Conservation (phyloP, 495 filamentous ascomycete genomes). For the Filosporella fistucella region DNA sequence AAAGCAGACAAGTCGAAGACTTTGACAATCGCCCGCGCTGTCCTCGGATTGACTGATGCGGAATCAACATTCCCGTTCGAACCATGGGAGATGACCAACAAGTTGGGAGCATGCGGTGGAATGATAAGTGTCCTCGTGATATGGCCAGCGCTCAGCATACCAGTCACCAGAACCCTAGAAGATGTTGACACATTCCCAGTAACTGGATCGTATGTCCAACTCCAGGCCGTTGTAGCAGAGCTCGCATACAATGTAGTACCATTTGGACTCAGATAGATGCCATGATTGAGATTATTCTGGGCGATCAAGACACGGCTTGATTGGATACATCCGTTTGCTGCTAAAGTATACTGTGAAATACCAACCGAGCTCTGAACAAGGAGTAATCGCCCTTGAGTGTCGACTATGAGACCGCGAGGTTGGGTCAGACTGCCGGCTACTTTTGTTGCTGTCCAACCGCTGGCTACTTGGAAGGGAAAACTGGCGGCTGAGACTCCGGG, state of each 20-base stretch:
- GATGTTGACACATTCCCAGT: too few species aligned
- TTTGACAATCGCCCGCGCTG: conserved; percentile 58
- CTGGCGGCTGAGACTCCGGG: neutral
- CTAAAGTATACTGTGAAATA: conserved; percentile 39
- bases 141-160: conserved; percentile 57
- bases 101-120: conserved; percentile 33
- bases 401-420: conserved; percentile 58
- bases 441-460: conserved; percentile 52
- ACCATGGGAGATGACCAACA: conserved; percentile 58
- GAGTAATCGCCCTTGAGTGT: conserved; percentile 52
- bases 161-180: conserved; percentile 32
- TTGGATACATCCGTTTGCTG: conserved; percentile 31
- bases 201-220: conserved; percentile 60
- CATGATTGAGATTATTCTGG: conserved; percentile 57
- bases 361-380: conserved; percentile 38
- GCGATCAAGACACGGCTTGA: conserved; percentile 19
- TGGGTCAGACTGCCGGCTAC: conserved; percentile 45
- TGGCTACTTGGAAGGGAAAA: conserved; percentile 37
- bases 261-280: conserved; percentile 56
- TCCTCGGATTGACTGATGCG: conserved; percentile 34
- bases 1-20: conserved; percentile 51
- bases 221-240: conserved; percentile 44
- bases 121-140: conserved; percentile 59
- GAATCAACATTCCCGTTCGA: conserved; percentile 57
- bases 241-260: conserved; percentile 63